A percentile compares a stretch with the other conserved stretches of the same genome.
Conservation (phyloP, 2,329 filamentous ascomycete species). For the Trichoderma arundinaceum region DNA sequence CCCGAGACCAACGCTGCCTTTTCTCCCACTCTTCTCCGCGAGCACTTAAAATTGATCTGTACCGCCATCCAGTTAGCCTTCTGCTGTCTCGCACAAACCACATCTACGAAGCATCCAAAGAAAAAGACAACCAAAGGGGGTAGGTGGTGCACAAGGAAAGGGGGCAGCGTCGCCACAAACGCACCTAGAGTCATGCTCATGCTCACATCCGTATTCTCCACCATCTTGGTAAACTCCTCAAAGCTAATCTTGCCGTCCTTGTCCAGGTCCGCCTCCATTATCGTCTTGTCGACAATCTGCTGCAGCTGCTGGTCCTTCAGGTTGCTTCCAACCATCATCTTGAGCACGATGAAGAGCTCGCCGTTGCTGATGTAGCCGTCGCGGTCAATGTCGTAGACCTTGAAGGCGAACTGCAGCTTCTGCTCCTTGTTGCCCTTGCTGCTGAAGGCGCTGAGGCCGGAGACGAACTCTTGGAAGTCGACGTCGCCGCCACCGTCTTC, state of each 20-base stretch:
- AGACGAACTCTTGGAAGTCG: constrained; percentile 98
- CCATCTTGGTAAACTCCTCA: constrained; percentile 98
- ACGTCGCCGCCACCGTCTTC: constrained; percentile 97
- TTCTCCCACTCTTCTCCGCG: background rate
- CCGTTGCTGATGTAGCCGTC: constrained; percentile 99
- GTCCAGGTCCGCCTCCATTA: constrained; percentile 98
- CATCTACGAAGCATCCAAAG: background rate
- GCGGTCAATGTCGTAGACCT: constrained; percentile 98
- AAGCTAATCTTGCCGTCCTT: constrained; percentile 98
- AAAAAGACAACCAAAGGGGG: background rate
- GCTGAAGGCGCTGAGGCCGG: constrained; percentile 91
- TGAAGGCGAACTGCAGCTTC: constrained; percentile 97
- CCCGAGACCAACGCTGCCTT: constrained; percentile 32
- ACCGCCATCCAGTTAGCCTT: constrained; percentile 8
- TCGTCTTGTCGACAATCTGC: constrained; percentile 99
- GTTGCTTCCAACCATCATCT: constrained; percentile 99
- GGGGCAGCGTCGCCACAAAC: constrained; percentile 38
- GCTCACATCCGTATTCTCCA: constrained; percentile 86
- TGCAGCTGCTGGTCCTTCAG: constrained; percentile 98
- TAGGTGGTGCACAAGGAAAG: background rate
- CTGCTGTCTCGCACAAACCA: background rate
- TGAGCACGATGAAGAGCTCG: constrained; percentile 97
- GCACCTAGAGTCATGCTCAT: constrained; percentile 76
- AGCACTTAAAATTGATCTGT: constrained; percentile 38
- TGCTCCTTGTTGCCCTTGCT: constrained; percentile 99